A percentile compares a stretch with the other conserved stretches of the same genome.
phyloP scores from a whole-genome alignment of 148 eudicot genomes.

The Pharnaceum exiguum region DNA sequence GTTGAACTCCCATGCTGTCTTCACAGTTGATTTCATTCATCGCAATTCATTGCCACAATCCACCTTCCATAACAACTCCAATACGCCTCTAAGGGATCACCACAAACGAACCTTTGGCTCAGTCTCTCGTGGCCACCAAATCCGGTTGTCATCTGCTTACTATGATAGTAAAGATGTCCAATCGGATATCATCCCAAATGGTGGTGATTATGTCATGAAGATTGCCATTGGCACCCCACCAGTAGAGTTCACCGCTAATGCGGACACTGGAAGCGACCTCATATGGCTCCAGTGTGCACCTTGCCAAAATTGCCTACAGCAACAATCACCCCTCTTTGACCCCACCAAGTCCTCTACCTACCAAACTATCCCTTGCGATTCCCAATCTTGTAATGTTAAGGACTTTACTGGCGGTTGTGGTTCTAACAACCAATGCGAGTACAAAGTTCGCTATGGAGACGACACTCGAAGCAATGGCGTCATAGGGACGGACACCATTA shows the following conservation, averaged over 20 bases:
- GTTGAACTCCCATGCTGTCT: background rate
- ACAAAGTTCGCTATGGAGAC: conserved; percentile 28
- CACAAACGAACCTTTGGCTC: conserved; percentile 9
- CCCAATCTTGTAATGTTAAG: conserved; percentile 1
- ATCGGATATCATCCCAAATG: conserved; percentile 14
- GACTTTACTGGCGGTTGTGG: conserved; percentile 4
- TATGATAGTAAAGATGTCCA: background rate
- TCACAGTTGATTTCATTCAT: conserved; percentile 14
- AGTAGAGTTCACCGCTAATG: conserved; percentile 7
- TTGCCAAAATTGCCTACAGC: conserved; percentile 11
- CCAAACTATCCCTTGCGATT: conserved; percentile 11
- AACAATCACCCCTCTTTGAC: conserved; percentile 10
- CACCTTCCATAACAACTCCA: conserved; percentile 5
- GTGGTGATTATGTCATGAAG: conserved; percentile 20
- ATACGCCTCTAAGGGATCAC: conserved; percentile 2
- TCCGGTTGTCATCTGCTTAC: conserved; percentile 6
- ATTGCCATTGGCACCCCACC: conserved; percentile 25
- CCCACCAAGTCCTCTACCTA: conserved; percentile 11
- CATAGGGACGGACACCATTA: conserved; percentile 28
- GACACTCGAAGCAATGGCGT: conserved; percentile 13
- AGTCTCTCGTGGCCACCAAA: conserved; percentile 11
- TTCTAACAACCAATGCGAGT: conserved; percentile 13
- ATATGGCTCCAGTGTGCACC: conserved; percentile 25
- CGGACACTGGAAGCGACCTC: conserved; percentile 29
- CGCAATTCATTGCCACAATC: conserved; percentile 16